Conservation (phyloP, 768 basidiomycete genomes). For the Candolleomyces efflorescens region DNA sequence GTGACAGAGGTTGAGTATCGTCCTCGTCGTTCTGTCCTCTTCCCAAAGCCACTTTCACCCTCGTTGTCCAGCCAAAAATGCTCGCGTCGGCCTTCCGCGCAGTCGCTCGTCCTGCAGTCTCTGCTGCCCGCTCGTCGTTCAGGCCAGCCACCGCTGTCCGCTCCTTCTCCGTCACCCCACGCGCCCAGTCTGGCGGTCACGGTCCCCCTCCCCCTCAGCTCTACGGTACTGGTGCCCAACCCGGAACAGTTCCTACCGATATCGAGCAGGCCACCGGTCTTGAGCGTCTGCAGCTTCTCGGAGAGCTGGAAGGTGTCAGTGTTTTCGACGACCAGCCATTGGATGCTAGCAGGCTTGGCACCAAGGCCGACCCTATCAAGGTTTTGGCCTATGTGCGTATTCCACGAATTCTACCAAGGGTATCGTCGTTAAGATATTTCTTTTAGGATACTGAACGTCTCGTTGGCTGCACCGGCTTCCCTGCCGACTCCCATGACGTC, state of each 20-base stretch:
- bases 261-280: conserved; percentile 93
- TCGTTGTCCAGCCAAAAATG: conserved; percentile 21
- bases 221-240: conserved; percentile 67
- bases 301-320: conserved; percentile 81
- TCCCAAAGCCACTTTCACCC: neutral
- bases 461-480: conserved; percentile 92
- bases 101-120: conserved; percentile 38
- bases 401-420: neutral
- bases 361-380: conserved; percentile 79
- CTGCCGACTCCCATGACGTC: conserved; percentile 93
- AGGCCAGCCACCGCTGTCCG: conserved; percentile 33
- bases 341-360: conserved; percentile 82
- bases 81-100: conserved; percentile 43
- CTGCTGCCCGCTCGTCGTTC: conserved; percentile 33
- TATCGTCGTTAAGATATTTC: conserved; percentile 1
- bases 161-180: conserved; percentile 54
- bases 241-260: conserved; percentile 78
- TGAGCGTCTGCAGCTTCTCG: conserved; percentile 91
- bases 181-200: conserved; percentile 44
- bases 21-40: neutral
- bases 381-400: conserved; percentile 79
- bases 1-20: neutral
- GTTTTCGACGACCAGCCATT: conserved; percentile 88
- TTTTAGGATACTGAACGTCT: conserved; percentile 74
- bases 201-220: conserved; percentile 57